Percentiles rank a stretch among this genome's conserved stretches.
Conservation (phyloP, 2,329 filamentous ascomycete genomes). For the Colletotrichum sp. region DNA sequence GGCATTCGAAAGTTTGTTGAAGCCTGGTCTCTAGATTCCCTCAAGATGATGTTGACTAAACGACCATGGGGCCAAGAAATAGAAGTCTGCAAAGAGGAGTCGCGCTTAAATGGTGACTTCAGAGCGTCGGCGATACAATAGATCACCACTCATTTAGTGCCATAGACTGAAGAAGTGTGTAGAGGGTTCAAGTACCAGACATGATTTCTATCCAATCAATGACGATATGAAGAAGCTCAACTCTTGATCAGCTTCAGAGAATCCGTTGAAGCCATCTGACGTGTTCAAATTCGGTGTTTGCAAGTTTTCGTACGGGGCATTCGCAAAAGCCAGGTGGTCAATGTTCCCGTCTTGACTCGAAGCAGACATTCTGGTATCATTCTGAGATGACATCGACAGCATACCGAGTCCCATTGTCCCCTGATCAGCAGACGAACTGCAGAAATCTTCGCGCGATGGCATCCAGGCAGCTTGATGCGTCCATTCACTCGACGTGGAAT, state of each 20-base stretch:
- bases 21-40: not conserved
- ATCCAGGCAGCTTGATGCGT: not conserved
- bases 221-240: not conserved
- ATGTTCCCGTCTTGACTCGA: not conserved
- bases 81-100: not conserved
- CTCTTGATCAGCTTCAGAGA: not conserved
- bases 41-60: not conserved
- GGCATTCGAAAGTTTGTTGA: not conserved
- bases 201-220: not conserved
- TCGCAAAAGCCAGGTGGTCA: not conserved
- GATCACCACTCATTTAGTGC: not conserved
- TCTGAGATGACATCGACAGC: not conserved
- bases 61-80: not conserved
- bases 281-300: not conserved
- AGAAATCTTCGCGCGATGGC: not conserved
- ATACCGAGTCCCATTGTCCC: not conserved
- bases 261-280: not conserved
- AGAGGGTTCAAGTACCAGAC: not conserved
- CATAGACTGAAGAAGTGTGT: not conserved
- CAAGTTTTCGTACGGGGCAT: not conserved
- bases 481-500: not conserved
- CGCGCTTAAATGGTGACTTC: not conserved
- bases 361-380: not conserved
- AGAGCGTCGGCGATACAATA: rapidly evolving
- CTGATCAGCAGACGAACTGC: not conserved